Conservation (phyloP, 106 monocot species). For the Platanthera zijinensis region DNA sequence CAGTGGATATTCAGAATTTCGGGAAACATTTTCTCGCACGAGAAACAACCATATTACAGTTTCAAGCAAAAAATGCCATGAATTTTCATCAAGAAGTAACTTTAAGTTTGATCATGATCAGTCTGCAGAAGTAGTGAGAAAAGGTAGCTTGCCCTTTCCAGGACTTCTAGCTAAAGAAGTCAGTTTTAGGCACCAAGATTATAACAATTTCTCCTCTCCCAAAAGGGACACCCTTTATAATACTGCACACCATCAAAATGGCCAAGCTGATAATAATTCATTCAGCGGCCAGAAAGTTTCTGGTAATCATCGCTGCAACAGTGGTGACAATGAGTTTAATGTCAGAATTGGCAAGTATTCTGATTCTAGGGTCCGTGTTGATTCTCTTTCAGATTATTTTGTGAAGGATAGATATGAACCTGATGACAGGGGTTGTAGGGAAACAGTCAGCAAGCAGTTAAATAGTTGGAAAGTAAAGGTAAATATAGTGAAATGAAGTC, state of each 20-base stretch:
- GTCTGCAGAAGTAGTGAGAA: slow-evolving; percentile 16
- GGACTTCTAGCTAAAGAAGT: slow-evolving; percentile 8
- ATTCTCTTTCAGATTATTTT: slow-evolving; percentile 13
- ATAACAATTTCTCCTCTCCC: not conserved
- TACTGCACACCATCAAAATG: slow-evolving; percentile 12
- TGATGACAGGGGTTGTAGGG: slow-evolving; percentile 14
- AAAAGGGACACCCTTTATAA: slow-evolving; percentile 1
- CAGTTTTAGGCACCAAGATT: slow-evolving; percentile 12
- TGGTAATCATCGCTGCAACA: slow-evolving; percentile 4
- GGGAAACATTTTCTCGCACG: slow-evolving; percentile 6
- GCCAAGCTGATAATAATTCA: slow-evolving; percentile 4
- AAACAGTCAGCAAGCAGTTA: slow-evolving; percentile 23
- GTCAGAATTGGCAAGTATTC: not conserved
- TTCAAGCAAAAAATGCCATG: slow-evolving; percentile 1
- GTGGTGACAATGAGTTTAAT: slow-evolving; percentile 10
- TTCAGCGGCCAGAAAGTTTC: slow-evolving; percentile 3
- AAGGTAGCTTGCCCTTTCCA: slow-evolving; percentile 3
- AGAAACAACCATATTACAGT: not conserved
- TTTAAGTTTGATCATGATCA: slow-evolving; percentile 7
- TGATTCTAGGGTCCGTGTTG: slow-evolving; percentile 13
- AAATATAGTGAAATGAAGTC: slow-evolving; percentile 32
- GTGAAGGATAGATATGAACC: slow-evolving; percentile 16
- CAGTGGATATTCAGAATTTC: not conserved
- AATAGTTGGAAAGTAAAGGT: slow-evolving; percentile 47
- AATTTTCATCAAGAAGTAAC: slow-evolving; percentile 1